Evolutionary conservation across 2,329 filamentous ascomycete genomes (phyloP).

Genomic region (Penicillium brasilianum): DNA sequence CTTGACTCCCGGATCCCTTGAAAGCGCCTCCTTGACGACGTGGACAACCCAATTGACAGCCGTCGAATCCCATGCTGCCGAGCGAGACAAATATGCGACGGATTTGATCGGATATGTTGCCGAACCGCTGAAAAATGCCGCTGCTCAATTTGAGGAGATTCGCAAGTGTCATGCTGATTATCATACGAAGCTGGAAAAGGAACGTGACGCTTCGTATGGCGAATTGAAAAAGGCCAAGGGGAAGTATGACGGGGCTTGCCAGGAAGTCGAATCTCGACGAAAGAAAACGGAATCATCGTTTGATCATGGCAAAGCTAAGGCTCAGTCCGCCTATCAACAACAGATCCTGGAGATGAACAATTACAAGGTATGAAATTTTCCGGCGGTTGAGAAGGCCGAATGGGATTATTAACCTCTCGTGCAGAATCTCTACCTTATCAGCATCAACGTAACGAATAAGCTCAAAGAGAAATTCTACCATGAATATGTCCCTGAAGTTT

Average conservation of each 20-base stretch:
- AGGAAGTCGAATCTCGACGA: slow-evolving; percentile 90
- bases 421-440: slow-evolving; percentile 91
- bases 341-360: slow-evolving; percentile 97
- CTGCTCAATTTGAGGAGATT: slow-evolving; percentile 81
- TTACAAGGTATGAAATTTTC: slow-evolving; percentile 63
- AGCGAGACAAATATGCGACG: slow-evolving; percentile 83
- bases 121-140: slow-evolving; percentile 80
- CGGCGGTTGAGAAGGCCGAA: background rate
- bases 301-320: slow-evolving; percentile 83
- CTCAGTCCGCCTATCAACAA: slow-evolving; percentile 88
- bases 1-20: slow-evolving; percentile 92
- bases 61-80: slow-evolving; percentile 82
- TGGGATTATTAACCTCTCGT: slow-evolving; percentile 27
- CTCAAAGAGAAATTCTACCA: slow-evolving; percentile 98
- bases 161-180: slow-evolving; percentile 91
- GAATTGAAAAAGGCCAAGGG: slow-evolving; percentile 89
- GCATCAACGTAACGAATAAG: slow-evolving; percentile 96
- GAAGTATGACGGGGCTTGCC: slow-evolving; percentile 90
- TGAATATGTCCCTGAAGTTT: slow-evolving; percentile 90
- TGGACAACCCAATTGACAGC: slow-evolving; percentile 94
- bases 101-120: slow-evolving; percentile 81
- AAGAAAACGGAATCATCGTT: slow-evolving; percentile 96
- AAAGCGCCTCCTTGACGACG: slow-evolving; percentile 94
- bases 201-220: slow-evolving; percentile 80
- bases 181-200: slow-evolving; percentile 83